Conservation (phyloP, 1,139 yeast genomes). For the Sugiyamaella grinbergsii region DNA sequence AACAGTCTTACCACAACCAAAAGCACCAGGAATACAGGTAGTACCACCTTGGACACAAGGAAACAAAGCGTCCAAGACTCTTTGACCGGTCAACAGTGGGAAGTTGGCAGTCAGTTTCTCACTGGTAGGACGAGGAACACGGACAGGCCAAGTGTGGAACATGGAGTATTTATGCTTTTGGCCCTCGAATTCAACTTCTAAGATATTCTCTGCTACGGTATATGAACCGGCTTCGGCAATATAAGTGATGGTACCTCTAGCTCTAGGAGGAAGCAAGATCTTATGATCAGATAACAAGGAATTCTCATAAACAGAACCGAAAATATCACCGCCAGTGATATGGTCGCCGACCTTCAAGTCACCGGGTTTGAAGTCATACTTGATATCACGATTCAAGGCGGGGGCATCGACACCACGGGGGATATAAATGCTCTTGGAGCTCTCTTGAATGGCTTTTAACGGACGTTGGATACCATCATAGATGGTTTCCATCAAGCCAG, state of each 20-base stretch:
- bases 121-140: slow-evolving; percentile 98
- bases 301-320: slow-evolving; percentile 91
- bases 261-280: slow-evolving; percentile 94
- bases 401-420: slow-evolving; percentile 99
- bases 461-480: slow-evolving; percentile 99
- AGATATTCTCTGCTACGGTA: slow-evolving; percentile 80
- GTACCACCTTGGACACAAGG: slow-evolving; percentile 99
- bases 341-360: slow-evolving; percentile 88
- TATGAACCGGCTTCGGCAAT: slow-evolving; percentile 90
- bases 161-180: slow-evolving; percentile 76
- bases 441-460: slow-evolving; percentile 82
- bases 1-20: slow-evolving; percentile 99
- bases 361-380: slow-evolving; percentile 87
- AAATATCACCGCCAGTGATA: slow-evolving; percentile 96
- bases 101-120: slow-evolving; percentile 89
- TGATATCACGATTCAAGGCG: slow-evolving; percentile 75
- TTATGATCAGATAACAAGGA: slow-evolving; percentile 90
- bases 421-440: slow-evolving; percentile 87
- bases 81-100: slow-evolving; percentile 96
- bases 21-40: slow-evolving; percentile 99
- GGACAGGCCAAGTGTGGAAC: slow-evolving; percentile 99
- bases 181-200: slow-evolving; percentile 95
- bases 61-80: slow-evolving; percentile 95
- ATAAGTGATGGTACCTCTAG: slow-evolving; percentile 92
- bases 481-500: slow-evolving; percentile 98